These are phyloP conservation scores for Daldinia grandis DNA, from an alignment of 495 filamentous ascomycete genomes.

Conservation along the genomic window DNA sequence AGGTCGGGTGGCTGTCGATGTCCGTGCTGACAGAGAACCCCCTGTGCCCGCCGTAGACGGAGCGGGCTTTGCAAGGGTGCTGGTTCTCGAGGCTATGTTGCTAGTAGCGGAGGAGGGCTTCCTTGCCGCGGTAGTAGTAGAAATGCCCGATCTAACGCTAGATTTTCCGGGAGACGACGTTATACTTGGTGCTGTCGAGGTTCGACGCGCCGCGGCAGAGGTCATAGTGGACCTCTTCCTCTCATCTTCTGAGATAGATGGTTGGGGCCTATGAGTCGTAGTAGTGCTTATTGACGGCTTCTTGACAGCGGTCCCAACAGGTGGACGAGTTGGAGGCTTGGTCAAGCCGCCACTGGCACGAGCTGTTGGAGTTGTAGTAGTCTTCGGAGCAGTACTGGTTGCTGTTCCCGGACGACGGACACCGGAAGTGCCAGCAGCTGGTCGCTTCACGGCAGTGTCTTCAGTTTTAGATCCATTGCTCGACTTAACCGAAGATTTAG, in stretches of 20 bases:
- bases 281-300: slow-evolving; percentile 47
- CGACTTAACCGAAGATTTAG: slow-evolving; percentile 46
- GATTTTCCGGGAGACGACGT: slow-evolving; percentile 54
- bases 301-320: slow-evolving; percentile 45
- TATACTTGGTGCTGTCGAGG: slow-evolving; percentile 46
- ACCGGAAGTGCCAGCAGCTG: slow-evolving; percentile 39
- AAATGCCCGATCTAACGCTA: slow-evolving; percentile 44
- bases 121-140: slow-evolving; percentile 50
- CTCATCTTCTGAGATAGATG: slow-evolving; percentile 59
- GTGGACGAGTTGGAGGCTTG: slow-evolving; percentile 53
- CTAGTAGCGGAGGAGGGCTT: slow-evolving; percentile 50
- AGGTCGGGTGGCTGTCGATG: slow-evolving; percentile 44
- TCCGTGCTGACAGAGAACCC: slow-evolving; percentile 38
- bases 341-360: slow-evolving; percentile 47
- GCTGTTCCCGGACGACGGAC: slow-evolving; percentile 46
- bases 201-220: slow-evolving; percentile 52
- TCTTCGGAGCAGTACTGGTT: slow-evolving; percentile 49
- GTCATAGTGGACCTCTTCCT: slow-evolving; percentile 53
- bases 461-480: slow-evolving; percentile 42
- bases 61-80: slow-evolving; percentile 39
- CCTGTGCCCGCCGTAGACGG: slow-evolving; percentile 44
- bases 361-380: slow-evolving; percentile 50
- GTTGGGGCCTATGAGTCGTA: slow-evolving; percentile 52
- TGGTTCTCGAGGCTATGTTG: slow-evolving; percentile 44
- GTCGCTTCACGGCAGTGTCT: slow-evolving; percentile 45